Base-by-base conservation (phyloP, 768 basidiomycete genomes). In the Gymnopilus dilepis region DNA sequence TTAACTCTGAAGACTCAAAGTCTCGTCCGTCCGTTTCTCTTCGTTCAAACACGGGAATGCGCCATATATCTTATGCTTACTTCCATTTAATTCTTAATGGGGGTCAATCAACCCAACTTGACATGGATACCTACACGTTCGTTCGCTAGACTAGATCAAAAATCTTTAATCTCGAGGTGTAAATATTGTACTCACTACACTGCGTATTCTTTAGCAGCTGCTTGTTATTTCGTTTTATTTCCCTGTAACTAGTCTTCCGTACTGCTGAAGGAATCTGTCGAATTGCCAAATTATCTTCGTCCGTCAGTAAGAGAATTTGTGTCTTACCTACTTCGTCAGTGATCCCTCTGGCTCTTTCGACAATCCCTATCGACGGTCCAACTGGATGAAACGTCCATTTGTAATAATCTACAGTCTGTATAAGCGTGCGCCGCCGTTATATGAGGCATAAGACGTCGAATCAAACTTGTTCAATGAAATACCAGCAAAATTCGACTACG, bases 1-100 rank as follows among this genome's bases (percentile, higher is more conserved):
- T 50, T 74, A 61, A 71, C 28, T 30, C 22, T 24, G n/a, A 11
- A 47, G 43, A 26, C 43, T 24, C 19, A 47, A 9, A 47, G 24
- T 47, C 24, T 47, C 24, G 43, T 47, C 30, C 30, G 6, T 50
- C 47, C 47, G 13, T 50, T 50, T 6, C 8, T 3, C 19, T 50
- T 50, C 47, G 47, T 50, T 31, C 28, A 22, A 31, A 28, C 11
- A 6, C 53, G 37, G 53, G 15, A 4, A 34, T 22, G 53, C 42
- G 33, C 45, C 43, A 61, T 28, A 42, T 57, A 52, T 51, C 26
- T 48, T 56, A 38, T 61, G 50, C 26, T 13, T 55, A 37, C 34
- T 61, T 56, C 33, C 34, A 33, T 45, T 38, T 45, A 34, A 30
- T 47, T 34, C 6, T 19, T 45, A 41, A 38, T 37, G 24, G 34